Evolutionary conservation across 305 asterid species (phyloP), one percentile per base, ranked within the genome.

Genomic region (Euphrasia arctica): DNA sequence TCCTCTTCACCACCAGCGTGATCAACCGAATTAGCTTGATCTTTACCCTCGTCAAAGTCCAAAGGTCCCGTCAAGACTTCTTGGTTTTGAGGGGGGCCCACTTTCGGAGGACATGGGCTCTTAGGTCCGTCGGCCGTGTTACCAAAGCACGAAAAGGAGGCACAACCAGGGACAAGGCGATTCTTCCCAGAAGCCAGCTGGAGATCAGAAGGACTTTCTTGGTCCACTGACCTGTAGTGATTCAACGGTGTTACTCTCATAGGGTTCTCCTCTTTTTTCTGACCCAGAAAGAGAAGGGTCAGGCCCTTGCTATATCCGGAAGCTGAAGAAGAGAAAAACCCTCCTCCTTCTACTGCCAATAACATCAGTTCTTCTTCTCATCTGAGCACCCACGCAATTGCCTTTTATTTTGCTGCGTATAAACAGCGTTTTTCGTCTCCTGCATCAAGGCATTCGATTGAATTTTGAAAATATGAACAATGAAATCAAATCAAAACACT

Each of bases 311-410:
- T 89, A 79, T 91, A 91, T 61, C 98, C 96, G 56, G 94, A 85
- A 14, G 91, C 98, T 66, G 98, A 91, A 79, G 98, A 82, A 70
- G 96, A 91, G 87, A 91, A 91, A 79, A 91, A 86, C 7, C 95
- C 93, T 74, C 98, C 98, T 78, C 98, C 98, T 86, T 88, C 98
- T 77, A 83, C 91, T 71, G 98, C 95, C 67, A 91, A 83, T 89
- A 91, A 83, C 98, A 91, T 91, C 83, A 76, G 96, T 39, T 39
- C 43, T 78, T 80, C 84, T 78, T 83, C 85, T 85, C 96, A 91
- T 91, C 90, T 79, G 88, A 69, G 71, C 71, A 7, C 67, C 22
- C 22, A 18, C 64, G 54, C n/a, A n/a, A 71, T 5, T 0, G 42
- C 42, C 7, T 36, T 36, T 36, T 36, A 36, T 36, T 36, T 36